Conservation (phyloP, 2,329 filamentous ascomycete species). For the Pseudogymnoascus sp. region DNA sequence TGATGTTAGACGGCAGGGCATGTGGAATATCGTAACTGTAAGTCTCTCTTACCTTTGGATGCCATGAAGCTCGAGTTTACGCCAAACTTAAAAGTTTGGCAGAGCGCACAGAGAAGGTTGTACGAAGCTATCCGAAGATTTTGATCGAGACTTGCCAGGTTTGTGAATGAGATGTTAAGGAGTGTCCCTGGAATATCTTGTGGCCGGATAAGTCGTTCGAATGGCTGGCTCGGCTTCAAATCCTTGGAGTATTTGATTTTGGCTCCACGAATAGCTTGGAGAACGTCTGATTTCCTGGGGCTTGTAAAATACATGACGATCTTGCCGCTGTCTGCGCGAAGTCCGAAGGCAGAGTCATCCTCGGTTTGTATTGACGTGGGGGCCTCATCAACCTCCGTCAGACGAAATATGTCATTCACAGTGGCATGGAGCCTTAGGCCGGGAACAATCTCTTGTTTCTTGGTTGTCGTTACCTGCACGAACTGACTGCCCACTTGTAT, state of each 20-base stretch:
- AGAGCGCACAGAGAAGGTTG: constrained; percentile 58
- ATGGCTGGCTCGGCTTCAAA: constrained; percentile 49
- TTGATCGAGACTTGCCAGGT: constrained; percentile 54
- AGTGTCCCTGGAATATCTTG: constrained; percentile 64
- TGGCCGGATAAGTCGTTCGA: constrained; percentile 57
- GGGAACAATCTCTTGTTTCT: constrained; percentile 60
- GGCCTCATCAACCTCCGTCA: constrained; percentile 60
- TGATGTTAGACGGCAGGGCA: constrained; percentile 12
- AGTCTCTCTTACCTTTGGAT: constrained; percentile 43
- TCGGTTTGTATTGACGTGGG: constrained; percentile 56
- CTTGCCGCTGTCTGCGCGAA: constrained; percentile 60
- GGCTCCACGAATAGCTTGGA: constrained; percentile 54
- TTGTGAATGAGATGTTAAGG: constrained; percentile 58
- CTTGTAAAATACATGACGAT: constrained; percentile 67
- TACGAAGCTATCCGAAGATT: constrained; percentile 56
- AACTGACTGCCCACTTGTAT: constrained; percentile 64
- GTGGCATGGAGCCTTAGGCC: constrained; percentile 53
- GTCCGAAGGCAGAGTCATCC: constrained; percentile 58
- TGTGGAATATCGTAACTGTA: background rate
- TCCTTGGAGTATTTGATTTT: constrained; percentile 60
- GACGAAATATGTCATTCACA: constrained; percentile 62
- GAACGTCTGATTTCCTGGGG: constrained; percentile 52
- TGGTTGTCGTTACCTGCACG: constrained; percentile 59
- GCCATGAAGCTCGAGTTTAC: constrained; percentile 53
- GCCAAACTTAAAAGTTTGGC: constrained; percentile 59